Evolutionary conservation across 108 stramenopile species (phyloP).

Genomic region (Chaetoceros tenuissimus): DNA sequence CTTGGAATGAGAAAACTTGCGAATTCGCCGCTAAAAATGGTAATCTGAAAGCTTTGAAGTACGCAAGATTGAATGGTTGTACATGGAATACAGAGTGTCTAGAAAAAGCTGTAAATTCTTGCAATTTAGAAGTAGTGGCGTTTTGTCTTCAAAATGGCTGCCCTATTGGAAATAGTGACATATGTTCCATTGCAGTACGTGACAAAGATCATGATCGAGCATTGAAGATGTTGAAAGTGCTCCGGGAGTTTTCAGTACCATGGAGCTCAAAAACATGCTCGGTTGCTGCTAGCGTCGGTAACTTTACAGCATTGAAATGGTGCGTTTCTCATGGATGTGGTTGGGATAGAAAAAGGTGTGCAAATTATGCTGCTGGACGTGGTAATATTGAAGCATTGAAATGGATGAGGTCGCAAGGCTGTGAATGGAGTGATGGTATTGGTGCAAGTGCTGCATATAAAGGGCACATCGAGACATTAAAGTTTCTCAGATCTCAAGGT

Average conservation of each 20-base stretch:
- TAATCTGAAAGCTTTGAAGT: background rate
- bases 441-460: background rate
- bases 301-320: background rate
- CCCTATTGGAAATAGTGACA: too few relatives aligned
- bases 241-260: too few relatives aligned
- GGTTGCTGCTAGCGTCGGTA: too few relatives aligned
- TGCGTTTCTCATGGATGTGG: background rate
- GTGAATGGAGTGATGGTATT: background rate
- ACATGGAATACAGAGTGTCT: background rate
- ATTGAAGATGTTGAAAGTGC: too few relatives aligned
- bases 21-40: background rate
- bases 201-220: too few relatives aligned
- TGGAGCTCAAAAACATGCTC: too few relatives aligned
- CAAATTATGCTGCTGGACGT: slow-evolving; percentile 1
- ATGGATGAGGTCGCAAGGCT: background rate
- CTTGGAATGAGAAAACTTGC: background rate
- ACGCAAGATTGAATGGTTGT: background rate
- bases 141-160: background rate
- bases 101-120: background rate
- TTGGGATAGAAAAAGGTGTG: background rate
- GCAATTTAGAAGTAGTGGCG: background rate
- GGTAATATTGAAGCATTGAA: background rate
- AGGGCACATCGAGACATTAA: background rate
- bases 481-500: background rate
- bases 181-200: too few relatives aligned